These are phyloP conservation scores for Astrocystis sublimbata DNA, from an alignment of 495 filamentous ascomycete genomes.

Conservation along the genomic window DNA sequence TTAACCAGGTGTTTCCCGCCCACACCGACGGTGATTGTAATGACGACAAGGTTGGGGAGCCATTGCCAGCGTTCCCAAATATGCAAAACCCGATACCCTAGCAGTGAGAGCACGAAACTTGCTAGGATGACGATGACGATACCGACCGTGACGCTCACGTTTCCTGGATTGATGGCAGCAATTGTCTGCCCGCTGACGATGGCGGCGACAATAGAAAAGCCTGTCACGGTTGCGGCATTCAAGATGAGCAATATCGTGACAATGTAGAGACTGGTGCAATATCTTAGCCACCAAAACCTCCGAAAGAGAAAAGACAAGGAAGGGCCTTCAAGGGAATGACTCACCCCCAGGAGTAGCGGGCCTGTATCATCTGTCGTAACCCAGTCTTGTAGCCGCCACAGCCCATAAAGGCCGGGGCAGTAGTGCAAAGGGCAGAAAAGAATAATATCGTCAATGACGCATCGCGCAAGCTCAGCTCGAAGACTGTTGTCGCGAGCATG, in stretches of 20 bases:
- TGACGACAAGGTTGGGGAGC: slow-evolving; percentile 54
- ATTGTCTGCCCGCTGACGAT: slow-evolving; percentile 47
- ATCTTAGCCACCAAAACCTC: slow-evolving; percentile 12
- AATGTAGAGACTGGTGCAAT: slow-evolving; percentile 30
- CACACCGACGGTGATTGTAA: slow-evolving; percentile 51
- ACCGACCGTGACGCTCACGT: slow-evolving; percentile 48
- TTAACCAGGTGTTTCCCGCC: slow-evolving; percentile 46
- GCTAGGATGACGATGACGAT: slow-evolving; percentile 51
- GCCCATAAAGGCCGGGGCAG: slow-evolving; percentile 56
- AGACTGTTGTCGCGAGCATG: slow-evolving; percentile 52
- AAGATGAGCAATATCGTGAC: slow-evolving; percentile 43
- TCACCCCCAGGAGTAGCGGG: slow-evolving; percentile 57
- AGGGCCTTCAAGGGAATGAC: slow-evolving; percentile 16
- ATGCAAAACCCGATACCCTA: slow-evolving; percentile 55
- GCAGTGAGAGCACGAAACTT: slow-evolving; percentile 49
- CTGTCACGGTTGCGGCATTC: slow-evolving; percentile 45
- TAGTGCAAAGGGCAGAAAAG: slow-evolving; percentile 51
- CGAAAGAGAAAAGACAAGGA: slow-evolving; percentile 16
- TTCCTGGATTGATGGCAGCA: slow-evolving; percentile 46
- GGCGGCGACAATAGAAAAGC: slow-evolving; percentile 44
- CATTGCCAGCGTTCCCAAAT: slow-evolving; percentile 57
- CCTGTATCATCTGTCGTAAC: slow-evolving; percentile 57
- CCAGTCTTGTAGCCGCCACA: slow-evolving; percentile 54
- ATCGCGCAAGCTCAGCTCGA: slow-evolving; percentile 55
- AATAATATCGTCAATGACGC: slow-evolving; percentile 58